Conservation (phyloP, 345 rosid genomes). For the Eucalyptus microcorys region DNA sequence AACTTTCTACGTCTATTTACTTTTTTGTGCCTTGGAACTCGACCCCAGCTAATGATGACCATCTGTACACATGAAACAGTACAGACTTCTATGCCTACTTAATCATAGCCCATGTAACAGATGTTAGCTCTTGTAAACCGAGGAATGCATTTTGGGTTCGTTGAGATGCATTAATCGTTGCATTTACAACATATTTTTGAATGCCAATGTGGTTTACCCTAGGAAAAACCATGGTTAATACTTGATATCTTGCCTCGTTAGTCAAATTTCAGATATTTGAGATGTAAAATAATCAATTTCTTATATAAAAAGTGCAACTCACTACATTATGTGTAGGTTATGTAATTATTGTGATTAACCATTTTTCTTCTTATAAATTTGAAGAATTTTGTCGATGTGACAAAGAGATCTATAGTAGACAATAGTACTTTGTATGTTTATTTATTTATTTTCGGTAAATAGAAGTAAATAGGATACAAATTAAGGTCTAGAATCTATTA, state of each 20-base stretch:
- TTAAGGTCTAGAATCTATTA: not conserved
- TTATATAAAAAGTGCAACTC: not conserved
- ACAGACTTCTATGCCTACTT: not conserved
- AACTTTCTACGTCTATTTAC: not conserved
- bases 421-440: not conserved
- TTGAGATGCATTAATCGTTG: not conserved
- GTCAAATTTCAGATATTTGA: not conserved
- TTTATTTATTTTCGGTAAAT: not conserved
- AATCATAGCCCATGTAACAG: not conserved
- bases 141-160: not conserved
- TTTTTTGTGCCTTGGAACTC: not conserved
- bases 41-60: not conserved
- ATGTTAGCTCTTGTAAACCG: not conserved
- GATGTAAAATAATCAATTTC: not conserved
- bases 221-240: not conserved
- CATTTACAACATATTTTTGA: not conserved
- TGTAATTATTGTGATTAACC: not conserved
- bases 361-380: not conserved
- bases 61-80: not conserved
- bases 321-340: not conserved
- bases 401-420: not conserved
- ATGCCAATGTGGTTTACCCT: not conserved
- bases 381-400: not conserved
- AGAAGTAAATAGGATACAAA: not conserved
- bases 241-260: not conserved